Conservation (phyloP, 176 grass and related monocot species). For the Ampelocalamus luodianensis region DNA sequence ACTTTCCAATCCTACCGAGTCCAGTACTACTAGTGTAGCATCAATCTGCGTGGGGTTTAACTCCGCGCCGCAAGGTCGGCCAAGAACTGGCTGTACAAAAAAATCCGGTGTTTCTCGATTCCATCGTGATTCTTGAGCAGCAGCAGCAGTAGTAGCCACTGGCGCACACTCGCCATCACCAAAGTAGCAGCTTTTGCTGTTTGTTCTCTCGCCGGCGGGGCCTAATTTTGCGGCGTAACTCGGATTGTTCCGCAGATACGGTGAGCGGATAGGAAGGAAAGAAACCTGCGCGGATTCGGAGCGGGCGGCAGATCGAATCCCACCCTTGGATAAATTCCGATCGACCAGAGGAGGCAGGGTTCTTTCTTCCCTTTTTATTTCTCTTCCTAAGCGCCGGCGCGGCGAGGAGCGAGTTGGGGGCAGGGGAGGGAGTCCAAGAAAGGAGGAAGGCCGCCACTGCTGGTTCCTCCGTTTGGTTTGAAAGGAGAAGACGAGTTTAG, state of each 20-base stretch:
- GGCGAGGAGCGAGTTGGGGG: constrained; percentile 14
- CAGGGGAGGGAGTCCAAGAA: constrained; percentile 5
- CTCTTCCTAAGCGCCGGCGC: neutral
- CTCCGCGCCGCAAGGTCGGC: neutral
- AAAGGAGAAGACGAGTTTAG: neutral
- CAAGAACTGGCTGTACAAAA: neutral
- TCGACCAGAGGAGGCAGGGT: neutral
- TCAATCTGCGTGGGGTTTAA: constrained; percentile 36
- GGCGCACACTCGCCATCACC: constrained; percentile 3
- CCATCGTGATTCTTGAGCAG: neutral
- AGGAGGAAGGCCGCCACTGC: neutral
- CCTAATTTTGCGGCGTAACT: neutral
- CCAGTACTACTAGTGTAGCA: neutral
- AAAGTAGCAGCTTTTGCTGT: neutral
- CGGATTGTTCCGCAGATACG: constrained; percentile 30
- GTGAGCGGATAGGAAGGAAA: neutral
- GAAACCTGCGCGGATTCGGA: constrained; percentile 9
- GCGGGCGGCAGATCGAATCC: neutral
- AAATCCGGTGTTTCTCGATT: neutral
- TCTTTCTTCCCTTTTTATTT: neutral
- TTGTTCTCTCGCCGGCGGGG: neutral
- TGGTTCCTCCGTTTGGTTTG: neutral
- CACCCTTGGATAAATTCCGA: constrained; percentile 15
- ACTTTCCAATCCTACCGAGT: constrained; percentile 20
- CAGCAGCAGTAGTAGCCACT: neutral